These are phyloP conservation scores for Russula compacta DNA, from an alignment of 768 basidiomycete genomes.

Conservation along the genomic window DNA sequence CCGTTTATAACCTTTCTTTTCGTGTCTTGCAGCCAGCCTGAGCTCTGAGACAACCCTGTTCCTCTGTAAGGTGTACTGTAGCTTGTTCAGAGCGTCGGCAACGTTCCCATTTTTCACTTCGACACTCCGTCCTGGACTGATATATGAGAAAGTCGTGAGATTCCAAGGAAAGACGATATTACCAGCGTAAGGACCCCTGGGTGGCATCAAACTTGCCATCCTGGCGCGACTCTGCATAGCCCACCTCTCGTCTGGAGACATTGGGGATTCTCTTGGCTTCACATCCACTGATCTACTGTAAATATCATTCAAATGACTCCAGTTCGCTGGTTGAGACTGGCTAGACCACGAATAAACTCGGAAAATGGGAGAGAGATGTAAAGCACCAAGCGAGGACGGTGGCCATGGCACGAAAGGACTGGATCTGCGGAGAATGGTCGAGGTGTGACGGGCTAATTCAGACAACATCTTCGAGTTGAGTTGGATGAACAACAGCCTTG, in stretches of 20 bases:
- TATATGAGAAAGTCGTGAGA: constrained; percentile 3
- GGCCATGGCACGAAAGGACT: not conserved
- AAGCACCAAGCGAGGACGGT: not conserved
- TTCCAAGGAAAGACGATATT: not conserved
- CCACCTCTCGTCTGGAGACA: constrained; percentile 7
- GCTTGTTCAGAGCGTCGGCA: constrained; percentile 36
- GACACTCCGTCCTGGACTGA: constrained; percentile 50
- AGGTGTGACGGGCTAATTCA: not conserved
- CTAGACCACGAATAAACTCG: not conserved
- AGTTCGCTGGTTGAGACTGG: constrained; percentile 2
- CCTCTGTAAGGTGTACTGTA: constrained; percentile 41
- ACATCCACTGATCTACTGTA: not conserved
- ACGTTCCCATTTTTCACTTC: constrained; percentile 37
- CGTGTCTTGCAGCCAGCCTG: constrained; percentile 50
- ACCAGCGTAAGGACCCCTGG: constrained; percentile 15
- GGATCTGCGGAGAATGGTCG: not conserved
- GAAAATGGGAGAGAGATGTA: not conserved
- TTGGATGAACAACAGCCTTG: not conserved
- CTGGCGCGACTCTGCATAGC: constrained; percentile 4
- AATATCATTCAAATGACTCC: constrained; percentile 9
- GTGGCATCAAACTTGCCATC: not conserved
- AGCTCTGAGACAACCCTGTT: constrained; percentile 51
- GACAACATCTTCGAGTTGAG: constrained; percentile 6
- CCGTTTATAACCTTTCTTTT: constrained; percentile 75
- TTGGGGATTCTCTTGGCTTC: not conserved